Base-by-base conservation (phyloP, 1,284 basidiomycete species). In the Cryptococcus sp. region DNA sequence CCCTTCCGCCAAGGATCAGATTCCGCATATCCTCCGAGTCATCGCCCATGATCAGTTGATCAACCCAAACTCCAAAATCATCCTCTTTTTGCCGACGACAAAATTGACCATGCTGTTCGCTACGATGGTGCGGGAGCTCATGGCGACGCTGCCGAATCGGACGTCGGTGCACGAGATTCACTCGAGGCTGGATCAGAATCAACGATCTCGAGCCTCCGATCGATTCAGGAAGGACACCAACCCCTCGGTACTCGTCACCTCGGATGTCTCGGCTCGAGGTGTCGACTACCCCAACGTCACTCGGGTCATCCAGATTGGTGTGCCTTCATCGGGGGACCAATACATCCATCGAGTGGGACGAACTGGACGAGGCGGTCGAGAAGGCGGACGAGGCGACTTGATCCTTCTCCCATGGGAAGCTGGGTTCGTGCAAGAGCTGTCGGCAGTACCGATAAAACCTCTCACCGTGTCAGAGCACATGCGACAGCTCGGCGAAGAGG, bases 321-420 rank as follows among this genome's bases (percentile, higher is more conserved):
- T 87, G 4, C 91, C 94, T 1, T 68, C 74, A 6, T 77, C 72
- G 5, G 69, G 80, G 10, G 86, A 92, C 40, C 82, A 86, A 61
- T 98, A 98, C 71, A 78, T 94, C 44, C 92, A 97, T 66, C 86
- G 94, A 54, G 83, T 97, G 41, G 91, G 92, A 2, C 80, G 92
- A 52, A 95, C 94, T 0, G 92, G 91, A 19, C 84, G 93, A 61
- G 87, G 83, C 2, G 76, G 76, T 22, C 78, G 79, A 33, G 71
- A 74, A 22, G 61, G 72, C n/a, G 88, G 87, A 0, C 82, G 91
- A 49, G 90, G 86, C 6, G 94, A 98, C 72, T 72, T 98, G 43
- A 79, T 98, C 19, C 77, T 97, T 21, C 75, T 87, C 10, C 85
- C 87, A 11, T 94, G 83, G 78, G 94, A 98, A 71, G 71, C 77